These are phyloP conservation scores for Talaromyces sp. DNA, from an alignment of 2,329 filamentous ascomycete species.

Conservation along the genomic window DNA sequence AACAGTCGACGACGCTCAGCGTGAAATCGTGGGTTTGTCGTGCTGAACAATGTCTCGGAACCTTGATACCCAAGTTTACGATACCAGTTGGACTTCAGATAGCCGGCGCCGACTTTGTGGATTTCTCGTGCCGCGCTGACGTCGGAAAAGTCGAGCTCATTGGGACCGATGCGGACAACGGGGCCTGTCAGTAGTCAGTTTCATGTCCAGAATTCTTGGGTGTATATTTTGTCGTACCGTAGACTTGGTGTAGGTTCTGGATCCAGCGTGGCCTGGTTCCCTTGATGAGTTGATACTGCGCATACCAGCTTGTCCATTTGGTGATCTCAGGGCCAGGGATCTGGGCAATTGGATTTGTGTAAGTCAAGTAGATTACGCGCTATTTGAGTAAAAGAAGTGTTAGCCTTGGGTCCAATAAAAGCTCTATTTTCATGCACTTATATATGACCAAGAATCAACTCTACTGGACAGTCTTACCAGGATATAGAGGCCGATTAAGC, in stretches of 20 bases:
- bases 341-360: constrained; percentile 19
- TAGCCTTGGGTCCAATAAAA: not conserved
- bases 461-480: not conserved
- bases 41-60: constrained; percentile 39
- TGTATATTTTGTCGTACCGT: constrained; percentile 21
- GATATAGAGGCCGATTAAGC: not conserved
- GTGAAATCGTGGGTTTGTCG: constrained; percentile 39
- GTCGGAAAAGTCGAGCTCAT: constrained; percentile 39
- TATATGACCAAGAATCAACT: not conserved
- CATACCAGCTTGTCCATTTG: constrained; percentile 25
- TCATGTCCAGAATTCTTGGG: not conserved
- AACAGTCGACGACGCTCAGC: constrained; percentile 44
- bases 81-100: constrained; percentile 36
- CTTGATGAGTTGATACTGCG: constrained; percentile 23
- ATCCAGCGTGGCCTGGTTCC: constrained; percentile 23
- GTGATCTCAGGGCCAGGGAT: constrained; percentile 26
- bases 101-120: constrained; percentile 32
- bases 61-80: constrained; percentile 20
- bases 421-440: not conserved
- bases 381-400: not conserved
- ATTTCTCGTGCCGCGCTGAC: constrained; percentile 29
- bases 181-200: constrained; percentile 23
- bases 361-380: not conserved
- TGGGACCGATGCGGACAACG: constrained; percentile 29
- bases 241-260: constrained; percentile 28